These are phyloP conservation scores for Cyclotella distinguenda DNA, from an alignment of 108 stramenopile genomes.

Conservation along the genomic window DNA sequence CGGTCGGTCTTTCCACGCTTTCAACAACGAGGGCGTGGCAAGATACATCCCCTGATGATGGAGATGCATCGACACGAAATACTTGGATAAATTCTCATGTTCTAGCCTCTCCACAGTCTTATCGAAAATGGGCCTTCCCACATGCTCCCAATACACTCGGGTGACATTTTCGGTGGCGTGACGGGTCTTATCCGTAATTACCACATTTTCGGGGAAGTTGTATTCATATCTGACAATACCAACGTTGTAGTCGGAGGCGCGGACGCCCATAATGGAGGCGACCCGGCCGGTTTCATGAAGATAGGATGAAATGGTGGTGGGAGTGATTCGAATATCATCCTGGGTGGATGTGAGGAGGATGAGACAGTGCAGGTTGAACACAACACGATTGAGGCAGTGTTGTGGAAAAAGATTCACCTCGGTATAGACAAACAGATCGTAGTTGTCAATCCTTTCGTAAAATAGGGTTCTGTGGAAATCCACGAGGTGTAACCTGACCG, in stretches of 20 bases:
- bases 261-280: slow-evolving; percentile 48
- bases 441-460: slow-evolving; percentile 72
- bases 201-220: slow-evolving; percentile 77
- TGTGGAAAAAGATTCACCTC: slow-evolving; percentile 35
- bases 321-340: slow-evolving; percentile 86
- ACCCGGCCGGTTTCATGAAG: slow-evolving; percentile 71
- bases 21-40: slow-evolving; percentile 63
- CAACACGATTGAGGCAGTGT: background rate
- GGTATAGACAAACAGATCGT: slow-evolving; percentile 83
- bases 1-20: slow-evolving; percentile 68
- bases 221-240: slow-evolving; percentile 89
- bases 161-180: slow-evolving; percentile 84
- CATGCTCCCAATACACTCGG: slow-evolving; percentile 87
- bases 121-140: slow-evolving; percentile 48
- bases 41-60: slow-evolving; percentile 90
- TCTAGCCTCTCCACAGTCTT: slow-evolving; percentile 55
- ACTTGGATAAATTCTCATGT: slow-evolving; percentile 35
- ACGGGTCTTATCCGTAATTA: slow-evolving; percentile 84
- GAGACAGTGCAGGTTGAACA: background rate
- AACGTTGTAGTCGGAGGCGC: slow-evolving; percentile 71
- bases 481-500: slow-evolving; percentile 72
- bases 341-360: background rate
- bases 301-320: slow-evolving; percentile 74
- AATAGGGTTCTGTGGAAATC: slow-evolving; percentile 81
- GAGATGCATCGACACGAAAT: slow-evolving; percentile 73